Evolutionary conservation across 306 rosid genomes (phyloP), one percentile per base, ranked within the genome.

Genomic region (Arachis hypogaea): DNA sequence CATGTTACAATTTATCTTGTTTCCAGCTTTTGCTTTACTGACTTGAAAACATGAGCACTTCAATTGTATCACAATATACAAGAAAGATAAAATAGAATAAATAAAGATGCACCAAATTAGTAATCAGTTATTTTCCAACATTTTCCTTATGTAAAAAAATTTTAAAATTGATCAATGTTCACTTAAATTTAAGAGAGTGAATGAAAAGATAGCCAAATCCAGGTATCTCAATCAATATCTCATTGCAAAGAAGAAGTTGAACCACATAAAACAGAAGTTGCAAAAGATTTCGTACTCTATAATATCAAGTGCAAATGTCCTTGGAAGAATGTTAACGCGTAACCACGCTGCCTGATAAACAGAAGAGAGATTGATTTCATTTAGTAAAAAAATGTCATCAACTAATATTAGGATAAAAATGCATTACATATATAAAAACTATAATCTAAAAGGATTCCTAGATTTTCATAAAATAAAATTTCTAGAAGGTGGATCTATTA

Each of bases 241-340:
- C 14, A 59, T 59, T 42, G 59, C 38, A 12, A 52, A 54, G 42
- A 68, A 76, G 57, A 50, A 22, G 74, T 49, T 73, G 61, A 77
- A 73, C 11, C 46, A 59, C 18, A 57, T 36, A 80, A 65, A 76
- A 40, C 64, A 80, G 16, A 56, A 5, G 33, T 16, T 71, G 59
- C 56, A 51, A 67, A 71, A 69, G 56, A 76, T 49, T 63, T 74
- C 97, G 88, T 88, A 94, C 98, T 94, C 98, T 42, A 91, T 92
- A 84, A 94, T 94, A 86, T 94, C 96, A 84, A 94, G 97, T 68
- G 90, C 90, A 80, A 91, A 94, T 78, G 94, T 80, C 81, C 97
- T 86, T 62, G 86, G 98, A 74, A 86, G 83, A 83, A 93, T 85
- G 76, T 78, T 82, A 54, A 79, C 89, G 9, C 77, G 96, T 77